phyloP scores from a whole-genome alignment of 1,284 basidiomycete species.

The Pseudozyma sp. region DNA sequence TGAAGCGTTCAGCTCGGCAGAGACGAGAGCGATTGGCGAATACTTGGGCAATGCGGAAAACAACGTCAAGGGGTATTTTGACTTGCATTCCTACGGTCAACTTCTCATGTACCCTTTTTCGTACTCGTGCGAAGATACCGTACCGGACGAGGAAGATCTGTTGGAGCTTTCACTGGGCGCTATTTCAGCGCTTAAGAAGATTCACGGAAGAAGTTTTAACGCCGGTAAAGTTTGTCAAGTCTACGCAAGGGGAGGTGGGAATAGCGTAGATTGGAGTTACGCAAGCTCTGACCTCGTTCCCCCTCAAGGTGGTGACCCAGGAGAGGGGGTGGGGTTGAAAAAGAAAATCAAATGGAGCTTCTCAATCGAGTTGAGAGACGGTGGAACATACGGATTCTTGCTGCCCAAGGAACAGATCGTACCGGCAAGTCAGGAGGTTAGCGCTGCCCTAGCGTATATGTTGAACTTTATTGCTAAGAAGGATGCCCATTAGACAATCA shows the following conservation, averaged over 20 bases:
- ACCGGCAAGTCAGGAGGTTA: conserved; percentile 73
- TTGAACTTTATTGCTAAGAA: conserved; percentile 44
- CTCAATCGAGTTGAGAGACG: conserved; percentile 82
- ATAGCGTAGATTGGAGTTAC: conserved; percentile 79
- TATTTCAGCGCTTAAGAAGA: conserved; percentile 74
- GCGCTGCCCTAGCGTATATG: conserved; percentile 32
- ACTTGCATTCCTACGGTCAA: conserved; percentile 85
- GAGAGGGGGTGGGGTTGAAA: conserved; percentile 76
- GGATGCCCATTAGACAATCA: conserved; percentile 1
- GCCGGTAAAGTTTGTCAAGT: conserved; percentile 78
- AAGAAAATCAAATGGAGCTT: conserved; percentile 77
- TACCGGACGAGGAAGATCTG: conserved; percentile 84
- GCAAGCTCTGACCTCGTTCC: not conserved
- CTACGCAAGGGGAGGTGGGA: conserved; percentile 23
- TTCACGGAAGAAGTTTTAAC: conserved; percentile 74
- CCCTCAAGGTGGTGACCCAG: too few species aligned
- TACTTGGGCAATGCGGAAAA: conserved; percentile 73
- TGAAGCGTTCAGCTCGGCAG: conserved; percentile 75
- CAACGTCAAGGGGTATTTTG: conserved; percentile 76
- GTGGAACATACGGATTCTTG: conserved; percentile 82
- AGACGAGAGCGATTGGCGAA: conserved; percentile 80
- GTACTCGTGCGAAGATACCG: conserved; percentile 77
- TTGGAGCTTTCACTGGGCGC: conserved; percentile 82
- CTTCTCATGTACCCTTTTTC: conserved; percentile 78
- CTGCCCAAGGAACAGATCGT: conserved; percentile 80